These are phyloP conservation scores for Wickerhamiella musiphila DNA, from an alignment of 805 yeast species.

Conservation along the genomic window DNA sequence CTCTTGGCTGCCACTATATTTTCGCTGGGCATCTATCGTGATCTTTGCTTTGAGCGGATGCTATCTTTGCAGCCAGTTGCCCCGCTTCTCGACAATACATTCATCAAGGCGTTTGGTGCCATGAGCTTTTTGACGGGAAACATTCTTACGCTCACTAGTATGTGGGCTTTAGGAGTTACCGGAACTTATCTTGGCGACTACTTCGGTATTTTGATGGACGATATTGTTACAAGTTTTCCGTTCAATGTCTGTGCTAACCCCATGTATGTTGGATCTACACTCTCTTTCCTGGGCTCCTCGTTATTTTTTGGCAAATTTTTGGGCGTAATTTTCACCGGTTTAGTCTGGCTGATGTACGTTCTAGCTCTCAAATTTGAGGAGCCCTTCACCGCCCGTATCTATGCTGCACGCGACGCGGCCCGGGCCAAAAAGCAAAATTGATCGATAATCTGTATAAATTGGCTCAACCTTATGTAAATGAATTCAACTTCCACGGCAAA, in stretches of 20 bases:
- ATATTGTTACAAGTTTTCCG: conserved; percentile 83
- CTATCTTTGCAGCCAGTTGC: conserved; percentile 54
- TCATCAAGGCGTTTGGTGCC: conserved; percentile 35
- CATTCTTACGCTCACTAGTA: conserved; percentile 61
- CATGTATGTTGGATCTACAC: conserved; percentile 87
- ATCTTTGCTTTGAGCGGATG: conserved; percentile 51
- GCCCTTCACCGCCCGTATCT: conserved; percentile 87
- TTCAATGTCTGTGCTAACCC: conserved; percentile 85
- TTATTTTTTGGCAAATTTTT: conserved; percentile 80
- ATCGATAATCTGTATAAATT: no score
- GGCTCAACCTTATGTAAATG: no score
- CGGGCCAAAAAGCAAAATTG: no score
- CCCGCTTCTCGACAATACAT: conserved; percentile 27
- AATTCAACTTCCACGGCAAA: no score
- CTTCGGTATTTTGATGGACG: conserved; percentile 85
- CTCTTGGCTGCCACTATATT: conserved; percentile 68
- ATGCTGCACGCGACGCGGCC: conserved; percentile 56
- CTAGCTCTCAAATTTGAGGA: conserved; percentile 82
- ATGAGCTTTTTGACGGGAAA: conserved; percentile 51
- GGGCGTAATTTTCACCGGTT: conserved; percentile 52
- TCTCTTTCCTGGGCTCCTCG: conserved; percentile 82
- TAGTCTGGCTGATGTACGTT: conserved; percentile 68
- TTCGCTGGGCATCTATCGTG: conserved; percentile 69
- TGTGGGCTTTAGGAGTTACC: conserved; percentile 86
- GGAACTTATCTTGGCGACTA: conserved; percentile 97